A percentile compares a stretch with the other conserved stretches of the same genome.
Evolutionary conservation across 2,329 filamentous ascomycete genomes (phyloP).

Genomic region (Sarocladiaceae sp.): DNA sequence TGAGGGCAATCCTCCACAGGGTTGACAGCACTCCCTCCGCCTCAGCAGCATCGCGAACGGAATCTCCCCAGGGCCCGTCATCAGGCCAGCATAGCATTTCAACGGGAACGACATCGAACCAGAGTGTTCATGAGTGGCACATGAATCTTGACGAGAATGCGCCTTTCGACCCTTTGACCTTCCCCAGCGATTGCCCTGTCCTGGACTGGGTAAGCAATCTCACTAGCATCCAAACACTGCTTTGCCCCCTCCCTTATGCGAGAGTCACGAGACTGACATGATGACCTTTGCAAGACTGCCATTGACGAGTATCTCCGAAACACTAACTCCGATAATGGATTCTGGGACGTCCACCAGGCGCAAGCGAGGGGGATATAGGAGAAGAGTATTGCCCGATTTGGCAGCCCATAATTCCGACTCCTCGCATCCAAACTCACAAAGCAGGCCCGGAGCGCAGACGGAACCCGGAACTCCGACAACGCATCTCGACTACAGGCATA

Average conservation of each 20-base stretch:
- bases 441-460: too few relatives aligned
- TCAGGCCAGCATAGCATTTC: not conserved
- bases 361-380: not conserved
- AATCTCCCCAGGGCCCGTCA: not conserved
- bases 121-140: conserved; percentile 1
- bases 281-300: not conserved
- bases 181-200: conserved; percentile 25
- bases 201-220: conserved; percentile 32
- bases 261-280: too few relatives aligned
- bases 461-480: too few relatives aligned
- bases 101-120: not conserved
- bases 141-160: conserved; percentile 23
- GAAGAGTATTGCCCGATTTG: not conserved
- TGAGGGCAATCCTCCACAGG: conserved; percentile 35
- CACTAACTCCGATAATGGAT: not conserved
- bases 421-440: too few relatives aligned
- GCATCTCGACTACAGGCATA: too few relatives aligned
- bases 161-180: conserved; percentile 31
- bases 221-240: not conserved
- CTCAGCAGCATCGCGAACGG: not conserved
- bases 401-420: conserved; percentile 2
- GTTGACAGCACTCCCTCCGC: conserved; percentile 21
- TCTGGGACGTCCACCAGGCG: not conserved
- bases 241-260: not conserved
- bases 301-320: not conserved